Evolutionary conservation across 768 basidiomycete species (phyloP), one percentile per base, ranked within the genome.

Genomic region (Phanerochaete carnosa): DNA sequence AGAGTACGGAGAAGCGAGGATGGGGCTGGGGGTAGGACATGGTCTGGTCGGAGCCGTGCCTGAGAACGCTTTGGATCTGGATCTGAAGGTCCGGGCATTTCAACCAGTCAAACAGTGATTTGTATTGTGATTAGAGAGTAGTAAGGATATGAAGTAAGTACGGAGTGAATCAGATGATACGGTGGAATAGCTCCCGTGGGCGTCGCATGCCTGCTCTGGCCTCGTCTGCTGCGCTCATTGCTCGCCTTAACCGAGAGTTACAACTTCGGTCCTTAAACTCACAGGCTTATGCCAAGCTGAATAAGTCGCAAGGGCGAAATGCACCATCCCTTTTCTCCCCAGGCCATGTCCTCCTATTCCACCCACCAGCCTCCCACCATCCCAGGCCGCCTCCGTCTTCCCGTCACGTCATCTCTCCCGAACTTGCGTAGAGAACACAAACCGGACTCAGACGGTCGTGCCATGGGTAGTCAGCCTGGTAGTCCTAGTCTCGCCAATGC

Each of bases 1-100:
- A 89, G 55, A 89, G 77, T 45, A 85, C 82, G 15, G 88, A 89
- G 59, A 89, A 83, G 33, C 89, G 83, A 57, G 87, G 80, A 73
- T 85, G 83, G 55, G 84, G 82, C 75, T 87, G 84, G 39, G 80
- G 65, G 74, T 82, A 85, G 43, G 74, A 62, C 71, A 85, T 80
- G 78, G 81, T 46, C 15, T 19, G 13, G 25, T 29, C 30, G 43
- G 22, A 15, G 49, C 29, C 1, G 29, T 50, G 25, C 49, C 29
- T 28, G 49, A 26, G 26, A 28, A 26, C 11, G 11, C 13, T 23
- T 26, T 1, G 12, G 46, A 47, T 8, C 3, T 23, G 16, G 46
- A 47, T 22, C n/a, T 22, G 33, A 35, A 19, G 46, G 46, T 47
- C 46, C 46, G 46, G 22, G 16, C n/a, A 26, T 26, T 22, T 22